Evolutionary conservation across 1,284 basidiomycete species (phyloP).

Genomic region (Ganoderma resinaceum): DNA sequence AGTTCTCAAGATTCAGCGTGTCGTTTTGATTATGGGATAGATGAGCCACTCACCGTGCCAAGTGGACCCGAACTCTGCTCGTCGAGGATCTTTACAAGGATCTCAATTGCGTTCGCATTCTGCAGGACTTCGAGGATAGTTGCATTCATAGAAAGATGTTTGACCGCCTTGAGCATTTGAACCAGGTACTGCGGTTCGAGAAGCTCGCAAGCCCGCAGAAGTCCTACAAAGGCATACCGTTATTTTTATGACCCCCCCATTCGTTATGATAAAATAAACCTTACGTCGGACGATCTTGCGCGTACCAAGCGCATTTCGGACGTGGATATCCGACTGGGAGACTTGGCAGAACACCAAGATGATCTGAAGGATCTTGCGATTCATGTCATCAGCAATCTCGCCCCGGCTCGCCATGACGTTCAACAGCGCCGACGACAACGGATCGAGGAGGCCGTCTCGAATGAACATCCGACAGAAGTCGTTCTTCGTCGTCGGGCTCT

Average conservation of each 20-base stretch:
- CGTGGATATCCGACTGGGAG: conserved; percentile 92
- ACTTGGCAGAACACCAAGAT: conserved; percentile 95
- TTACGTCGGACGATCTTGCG: conserved; percentile 89
- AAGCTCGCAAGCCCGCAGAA: conserved; percentile 84
- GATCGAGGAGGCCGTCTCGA: conserved; percentile 92
- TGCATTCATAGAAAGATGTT: conserved; percentile 94
- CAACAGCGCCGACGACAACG: conserved; percentile 88
- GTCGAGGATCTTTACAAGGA: conserved; percentile 84
- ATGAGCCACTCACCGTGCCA: conserved; percentile 69
- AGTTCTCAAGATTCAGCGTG: background rate
- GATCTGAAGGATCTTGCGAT: conserved; percentile 90
- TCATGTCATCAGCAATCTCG: conserved; percentile 75
- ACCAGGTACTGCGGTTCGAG: conserved; percentile 88
- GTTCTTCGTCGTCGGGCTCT: conserved; percentile 95
- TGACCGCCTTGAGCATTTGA: conserved; percentile 92
- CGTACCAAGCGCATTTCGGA: conserved; percentile 90
- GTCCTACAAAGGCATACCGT: conserved; percentile 53
- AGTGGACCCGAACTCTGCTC: conserved; percentile 83
- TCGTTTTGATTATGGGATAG: background rate
- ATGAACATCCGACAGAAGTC: conserved; percentile 99
- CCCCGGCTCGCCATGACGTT: conserved; percentile 85
- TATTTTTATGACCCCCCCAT: background rate
- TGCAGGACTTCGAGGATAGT: conserved; percentile 92
- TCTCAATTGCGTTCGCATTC: conserved; percentile 95
- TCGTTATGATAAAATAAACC: conserved; percentile 35